A percentile compares a stretch with the other conserved stretches of the same genome.
phyloP scores from a whole-genome alignment of 108 stramenopile genomes.

The Nannochloropsis salina region DNA sequence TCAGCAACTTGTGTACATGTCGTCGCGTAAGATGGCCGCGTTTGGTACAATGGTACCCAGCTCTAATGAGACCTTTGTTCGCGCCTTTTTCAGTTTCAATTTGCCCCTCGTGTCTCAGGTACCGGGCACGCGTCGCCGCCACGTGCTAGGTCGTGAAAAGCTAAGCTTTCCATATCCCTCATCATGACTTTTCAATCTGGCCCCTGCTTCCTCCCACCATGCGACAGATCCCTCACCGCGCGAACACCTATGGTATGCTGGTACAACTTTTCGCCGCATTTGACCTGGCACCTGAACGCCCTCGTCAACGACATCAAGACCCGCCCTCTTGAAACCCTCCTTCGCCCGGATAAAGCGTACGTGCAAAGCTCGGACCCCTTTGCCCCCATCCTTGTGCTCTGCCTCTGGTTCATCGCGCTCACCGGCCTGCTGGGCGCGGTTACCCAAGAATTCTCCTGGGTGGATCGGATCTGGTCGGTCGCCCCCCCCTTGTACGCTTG shows the following conservation, averaged over 20 bases:
- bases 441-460: slow-evolving; percentile 18
- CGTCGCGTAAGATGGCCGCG: too few relatives aligned
- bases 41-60: too few relatives aligned
- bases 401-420: slow-evolving; percentile 1
- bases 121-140: too few relatives aligned
- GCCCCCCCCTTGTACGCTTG: not conserved
- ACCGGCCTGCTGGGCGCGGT: not conserved
- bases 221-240: not conserved
- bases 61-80: too few relatives aligned
- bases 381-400: not conserved
- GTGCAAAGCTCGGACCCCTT: not conserved
- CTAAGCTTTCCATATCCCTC: too few relatives aligned
- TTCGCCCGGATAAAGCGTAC: not conserved
- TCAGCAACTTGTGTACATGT: too few relatives aligned
- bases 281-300: not conserved
- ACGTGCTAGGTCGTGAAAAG: too few relatives aligned
- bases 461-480: not conserved
- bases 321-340: not conserved
- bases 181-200: too few relatives aligned
- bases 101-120: too few relatives aligned
- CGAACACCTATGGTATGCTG: not conserved
- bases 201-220: too few relatives aligned
- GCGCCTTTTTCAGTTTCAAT: too few relatives aligned
- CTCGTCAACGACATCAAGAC: not conserved
- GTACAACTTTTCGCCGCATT: not conserved